phyloP scores from a whole-genome alignment of 176 grass and related monocot species.

The Dendrocalamus sinicus region DNA sequence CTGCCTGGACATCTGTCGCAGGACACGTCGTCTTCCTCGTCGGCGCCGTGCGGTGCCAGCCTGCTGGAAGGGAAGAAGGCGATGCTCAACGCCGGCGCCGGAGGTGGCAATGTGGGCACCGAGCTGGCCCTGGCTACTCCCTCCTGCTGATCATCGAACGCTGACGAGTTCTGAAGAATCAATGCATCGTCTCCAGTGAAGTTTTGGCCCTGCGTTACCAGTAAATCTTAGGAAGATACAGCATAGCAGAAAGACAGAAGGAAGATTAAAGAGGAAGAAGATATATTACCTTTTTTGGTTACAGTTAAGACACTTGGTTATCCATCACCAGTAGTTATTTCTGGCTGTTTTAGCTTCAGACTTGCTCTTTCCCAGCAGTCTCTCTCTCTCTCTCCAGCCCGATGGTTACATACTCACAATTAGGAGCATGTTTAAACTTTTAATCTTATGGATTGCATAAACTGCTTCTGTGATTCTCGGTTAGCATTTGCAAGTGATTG shows the following conservation, averaged over 20 bases:
- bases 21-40: conserved; percentile 6
- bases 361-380: neutral
- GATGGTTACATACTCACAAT: neutral
- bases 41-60: neutral
- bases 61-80: conserved; percentile 18
- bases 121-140: conserved; percentile 58
- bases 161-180: conserved; percentile 22
- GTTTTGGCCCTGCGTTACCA: conserved; percentile 32
- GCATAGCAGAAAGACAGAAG: conserved; percentile 31
- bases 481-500: neutral
- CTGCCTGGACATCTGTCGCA: neutral
- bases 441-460: neutral
- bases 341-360: neutral
- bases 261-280: neutral
- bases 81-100: neutral
- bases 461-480: neutral
- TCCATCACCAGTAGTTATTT: neutral
- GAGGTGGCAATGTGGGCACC: conserved; percentile 39
- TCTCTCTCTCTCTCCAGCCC: too few relatives aligned
- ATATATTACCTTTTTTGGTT: neutral
- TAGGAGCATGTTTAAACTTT: neutral
- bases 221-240: neutral
- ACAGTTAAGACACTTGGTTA: neutral
- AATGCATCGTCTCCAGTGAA: neutral
- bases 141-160: conserved; percentile 21